phyloP scores from a whole-genome alignment of 2,329 filamentous ascomycete species.

The Colletotrichum sp. region DNA sequence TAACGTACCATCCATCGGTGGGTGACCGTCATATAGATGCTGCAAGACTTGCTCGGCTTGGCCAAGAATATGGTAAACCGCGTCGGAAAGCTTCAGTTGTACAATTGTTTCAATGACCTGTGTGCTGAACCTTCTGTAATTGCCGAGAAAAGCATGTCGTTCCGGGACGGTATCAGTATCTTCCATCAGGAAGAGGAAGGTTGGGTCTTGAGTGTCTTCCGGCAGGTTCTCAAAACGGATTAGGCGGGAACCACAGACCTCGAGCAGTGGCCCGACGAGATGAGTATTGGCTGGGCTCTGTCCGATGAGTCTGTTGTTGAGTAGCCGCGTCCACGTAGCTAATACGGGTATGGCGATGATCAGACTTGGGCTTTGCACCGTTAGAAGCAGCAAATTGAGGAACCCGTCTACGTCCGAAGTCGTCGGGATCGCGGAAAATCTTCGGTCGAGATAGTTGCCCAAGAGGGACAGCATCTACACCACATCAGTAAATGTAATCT shows the following conservation, averaged over 20 bases:
- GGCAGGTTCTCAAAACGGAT: slow-evolving; percentile 88
- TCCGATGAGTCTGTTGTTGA: slow-evolving; percentile 74
- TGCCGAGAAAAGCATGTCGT: slow-evolving; percentile 91
- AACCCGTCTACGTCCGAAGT: slow-evolving; percentile 74
- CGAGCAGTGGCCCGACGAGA: slow-evolving; percentile 77
- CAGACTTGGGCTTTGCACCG: slow-evolving; percentile 85
- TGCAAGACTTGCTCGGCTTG: slow-evolving; percentile 77
- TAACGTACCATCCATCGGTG: slow-evolving; percentile 68
- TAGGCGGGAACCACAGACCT: slow-evolving; percentile 82
- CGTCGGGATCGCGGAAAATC: slow-evolving; percentile 69
- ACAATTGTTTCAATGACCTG: slow-evolving; percentile 89
- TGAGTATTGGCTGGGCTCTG: slow-evolving; percentile 64
- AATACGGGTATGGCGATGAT: slow-evolving; percentile 93
- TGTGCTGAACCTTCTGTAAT: slow-evolving; percentile 90
- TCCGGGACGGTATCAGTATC: slow-evolving; percentile 96
- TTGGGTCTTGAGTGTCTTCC: slow-evolving; percentile 80
- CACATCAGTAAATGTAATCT: neutral
- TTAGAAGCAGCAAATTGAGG: slow-evolving; percentile 77
- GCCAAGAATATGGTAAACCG: slow-evolving; percentile 84
- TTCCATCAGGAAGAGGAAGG: slow-evolving; percentile 82
- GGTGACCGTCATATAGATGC: slow-evolving; percentile 75
- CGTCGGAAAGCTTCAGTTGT: slow-evolving; percentile 80
- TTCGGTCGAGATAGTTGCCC: slow-evolving; percentile 83
- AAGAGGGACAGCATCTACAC: slow-evolving; percentile 81
- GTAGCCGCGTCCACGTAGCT: slow-evolving; percentile 85